Evolutionary conservation across 2,329 filamentous ascomycete genomes (phyloP), one percentile per base, ranked within the genome.

Genomic region (Diaporthe ilicicola): DNA sequence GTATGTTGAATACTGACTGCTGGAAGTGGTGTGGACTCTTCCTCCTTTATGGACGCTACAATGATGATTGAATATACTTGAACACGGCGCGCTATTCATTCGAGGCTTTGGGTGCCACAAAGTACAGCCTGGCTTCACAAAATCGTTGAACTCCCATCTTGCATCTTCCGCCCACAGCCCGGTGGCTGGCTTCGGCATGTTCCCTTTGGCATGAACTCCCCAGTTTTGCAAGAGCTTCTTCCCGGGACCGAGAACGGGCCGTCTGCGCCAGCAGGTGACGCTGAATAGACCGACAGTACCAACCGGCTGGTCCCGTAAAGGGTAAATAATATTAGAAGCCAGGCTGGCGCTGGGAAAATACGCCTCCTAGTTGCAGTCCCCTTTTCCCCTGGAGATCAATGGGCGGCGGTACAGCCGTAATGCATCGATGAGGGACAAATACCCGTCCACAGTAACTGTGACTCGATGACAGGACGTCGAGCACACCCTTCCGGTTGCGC

Each of bases 381-480:
- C 32, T 34, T 34, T 34, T 27, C 6, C 2, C 7, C 91, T 93
- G 64, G 89, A 81, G n/a, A 91, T 77, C 64, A 93, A 93, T 92
- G 0, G 91, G 91, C 13, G 87, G 81, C 0, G 91, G 91, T n/a
- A 93, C 80, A 1, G 91, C 90, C 66, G 93, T 81, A 56, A 91
- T 89, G 78, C 93, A 51, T 24, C 6, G 13, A 32, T n/a, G 9
- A 37, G 22, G 34, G n/a, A 15, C 34, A n/a, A 22, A 32, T 46
- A 15, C 37, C 42, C 42, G 46, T 19, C 42, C 34, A 34, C 32
- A 15, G 22, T 8, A 27, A 9, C 27, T 42, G 19, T 17, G 19
- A 19, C 46, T 19, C 39, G 12, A 19, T 34, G 39, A 17, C 12
- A 29, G 19, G 6, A 3, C 42, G 22, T 29, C 6, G 12, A 48